Conservation (phyloP, 225 moss, liverwort and hornwort species). For the Ulota crispa region DNA sequence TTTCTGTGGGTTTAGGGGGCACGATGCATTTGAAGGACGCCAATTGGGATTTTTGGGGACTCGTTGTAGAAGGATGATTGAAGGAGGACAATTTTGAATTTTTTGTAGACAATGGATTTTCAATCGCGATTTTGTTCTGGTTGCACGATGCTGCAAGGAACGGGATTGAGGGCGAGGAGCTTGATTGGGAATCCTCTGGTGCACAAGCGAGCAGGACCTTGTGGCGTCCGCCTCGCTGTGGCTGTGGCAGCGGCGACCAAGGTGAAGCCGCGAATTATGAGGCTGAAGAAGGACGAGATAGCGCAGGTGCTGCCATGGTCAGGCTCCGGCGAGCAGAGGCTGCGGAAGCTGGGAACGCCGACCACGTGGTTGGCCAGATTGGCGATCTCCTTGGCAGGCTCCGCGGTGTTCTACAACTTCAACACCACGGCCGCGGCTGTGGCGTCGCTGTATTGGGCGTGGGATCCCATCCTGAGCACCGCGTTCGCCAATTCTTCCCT, state of each 20-base stretch:
- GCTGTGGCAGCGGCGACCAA: conserved; percentile 17
- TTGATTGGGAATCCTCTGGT: conserved; percentile 20
- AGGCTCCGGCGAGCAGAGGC: conserved; percentile 70
- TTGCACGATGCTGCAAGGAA: conserved; percentile 31
- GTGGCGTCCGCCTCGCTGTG: neutral
- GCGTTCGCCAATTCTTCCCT: conserved; percentile 64
- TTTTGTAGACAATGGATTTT: neutral
- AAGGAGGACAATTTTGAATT: neutral
- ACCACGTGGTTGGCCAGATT: conserved; percentile 62
- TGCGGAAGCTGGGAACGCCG: conserved; percentile 67
- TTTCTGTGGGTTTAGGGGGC: neutral
- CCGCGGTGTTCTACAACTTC: conserved; percentile 58
- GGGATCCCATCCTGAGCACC: conserved; percentile 80
- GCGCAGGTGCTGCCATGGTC: conserved; percentile 78
- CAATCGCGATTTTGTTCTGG: neutral
- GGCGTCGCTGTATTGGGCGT: conserved; percentile 88
- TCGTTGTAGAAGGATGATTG: conserved; percentile 10
- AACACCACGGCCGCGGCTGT: conserved; percentile 66
- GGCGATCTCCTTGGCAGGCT: conserved; percentile 71
- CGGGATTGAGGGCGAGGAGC: conserved; percentile 20
- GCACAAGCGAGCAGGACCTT: neutral
- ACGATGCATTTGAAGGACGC: neutral
- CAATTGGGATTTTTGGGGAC: neutral
- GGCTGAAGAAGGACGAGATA: conserved; percentile 56
- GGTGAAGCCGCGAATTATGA: conserved; percentile 45